phyloP scores from a whole-genome alignment of 768 basidiomycete genomes.

The Ramaria sp. region DNA sequence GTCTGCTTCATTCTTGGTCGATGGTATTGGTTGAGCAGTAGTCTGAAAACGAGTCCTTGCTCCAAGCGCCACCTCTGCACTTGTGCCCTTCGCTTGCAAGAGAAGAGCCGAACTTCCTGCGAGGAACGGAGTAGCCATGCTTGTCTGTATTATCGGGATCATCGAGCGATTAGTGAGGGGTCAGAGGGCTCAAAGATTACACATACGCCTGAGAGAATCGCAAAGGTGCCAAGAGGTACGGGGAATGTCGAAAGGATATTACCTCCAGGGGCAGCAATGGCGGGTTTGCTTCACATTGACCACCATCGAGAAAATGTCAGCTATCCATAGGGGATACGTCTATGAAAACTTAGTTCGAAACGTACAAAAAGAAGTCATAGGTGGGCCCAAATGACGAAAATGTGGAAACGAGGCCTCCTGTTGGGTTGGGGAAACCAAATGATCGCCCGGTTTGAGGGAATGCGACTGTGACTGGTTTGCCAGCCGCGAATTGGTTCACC shows the following conservation, averaged over 20 bases:
- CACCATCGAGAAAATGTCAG: neutral
- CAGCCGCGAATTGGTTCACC: constrained; percentile 37
- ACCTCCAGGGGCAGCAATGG: constrained; percentile 42
- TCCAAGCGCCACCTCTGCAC: constrained; percentile 17
- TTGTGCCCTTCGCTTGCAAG: constrained; percentile 29
- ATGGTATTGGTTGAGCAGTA: constrained; percentile 33
- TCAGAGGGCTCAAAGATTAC: neutral
- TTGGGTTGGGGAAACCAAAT: constrained; percentile 34
- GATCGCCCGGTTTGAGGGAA: constrained; percentile 37
- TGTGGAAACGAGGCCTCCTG: constrained; percentile 43
- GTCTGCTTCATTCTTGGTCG: constrained; percentile 35
- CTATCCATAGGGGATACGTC: neutral
- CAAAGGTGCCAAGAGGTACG: constrained; percentile 28
- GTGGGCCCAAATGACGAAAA: constrained; percentile 51
- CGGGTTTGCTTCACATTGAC: constrained; percentile 32
- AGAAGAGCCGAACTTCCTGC: constrained; percentile 35
- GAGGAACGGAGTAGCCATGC: constrained; percentile 32
- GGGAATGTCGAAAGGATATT: constrained; percentile 39
- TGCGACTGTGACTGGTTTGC: constrained; percentile 29
- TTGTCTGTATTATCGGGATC: constrained; percentile 17
- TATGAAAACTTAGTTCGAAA: neutral
- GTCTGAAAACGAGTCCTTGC: constrained; percentile 35
- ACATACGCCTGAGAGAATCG: constrained; percentile 25
- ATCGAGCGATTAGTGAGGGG: too few species aligned
- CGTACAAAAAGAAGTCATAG: constrained; percentile 41